Percentiles rank a stretch among this genome's conserved stretches.
Evolutionary conservation across 108 stramenopile genomes (phyloP).

Genomic region (Pelagomonas calceolata): DNA sequence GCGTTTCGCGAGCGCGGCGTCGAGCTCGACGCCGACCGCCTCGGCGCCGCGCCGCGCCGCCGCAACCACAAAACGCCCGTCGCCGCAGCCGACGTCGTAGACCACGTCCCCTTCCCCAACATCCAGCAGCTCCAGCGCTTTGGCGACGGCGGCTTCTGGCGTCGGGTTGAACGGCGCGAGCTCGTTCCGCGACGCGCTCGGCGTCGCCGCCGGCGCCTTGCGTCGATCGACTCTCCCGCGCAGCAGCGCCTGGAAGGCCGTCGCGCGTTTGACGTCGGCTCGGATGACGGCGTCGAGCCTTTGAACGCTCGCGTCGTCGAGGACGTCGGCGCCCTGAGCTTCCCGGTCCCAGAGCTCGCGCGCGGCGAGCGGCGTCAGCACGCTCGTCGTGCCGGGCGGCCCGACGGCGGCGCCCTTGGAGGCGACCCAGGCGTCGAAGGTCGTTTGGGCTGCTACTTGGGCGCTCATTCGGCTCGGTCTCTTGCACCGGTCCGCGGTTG

Average conservation of each 20-base stretch:
- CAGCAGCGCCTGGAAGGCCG: not conserved
- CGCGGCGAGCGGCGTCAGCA: too few species aligned
- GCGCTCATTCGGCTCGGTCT: too few species aligned
- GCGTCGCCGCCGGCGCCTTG: not conserved
- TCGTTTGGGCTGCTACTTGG: too few species aligned
- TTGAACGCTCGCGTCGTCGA: too few species aligned
- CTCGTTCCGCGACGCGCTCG: not conserved
- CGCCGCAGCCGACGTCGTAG: not conserved
- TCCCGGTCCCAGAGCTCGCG: too few species aligned
- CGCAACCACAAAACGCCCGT: not conserved
- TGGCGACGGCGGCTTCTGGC: not conserved
- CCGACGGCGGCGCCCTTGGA: too few species aligned
- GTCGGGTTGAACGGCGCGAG: slow-evolving; percentile 1
- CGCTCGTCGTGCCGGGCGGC: too few species aligned
- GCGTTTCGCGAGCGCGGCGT: not conserved
- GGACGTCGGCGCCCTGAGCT: too few species aligned
- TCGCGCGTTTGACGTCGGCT: not conserved
- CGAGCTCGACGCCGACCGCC: not conserved
- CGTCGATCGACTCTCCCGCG: not conserved
- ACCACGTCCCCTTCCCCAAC: not conserved
- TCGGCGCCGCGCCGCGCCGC: not conserved
- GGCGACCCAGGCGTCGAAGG: too few species aligned
- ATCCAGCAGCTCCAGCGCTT: not conserved
- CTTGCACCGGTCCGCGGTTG: too few species aligned
- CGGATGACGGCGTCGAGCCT: too few species aligned